phyloP scores from a whole-genome alignment of 2,329 filamentous ascomycete species.

The Pseudocercospora ulei region DNA sequence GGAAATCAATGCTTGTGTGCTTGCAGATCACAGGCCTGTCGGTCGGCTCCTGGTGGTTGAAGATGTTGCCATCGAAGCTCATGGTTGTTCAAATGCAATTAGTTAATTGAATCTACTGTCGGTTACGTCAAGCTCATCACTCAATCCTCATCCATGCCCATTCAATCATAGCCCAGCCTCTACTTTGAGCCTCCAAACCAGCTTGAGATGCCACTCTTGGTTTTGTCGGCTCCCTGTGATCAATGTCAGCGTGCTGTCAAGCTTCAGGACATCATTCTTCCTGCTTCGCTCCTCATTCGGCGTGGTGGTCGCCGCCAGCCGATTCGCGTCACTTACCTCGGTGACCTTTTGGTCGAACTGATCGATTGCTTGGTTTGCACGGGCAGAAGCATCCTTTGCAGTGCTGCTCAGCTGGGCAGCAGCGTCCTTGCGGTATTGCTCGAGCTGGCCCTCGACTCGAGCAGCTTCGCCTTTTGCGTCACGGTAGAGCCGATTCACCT shows the following conservation, averaged over 20 bases:
- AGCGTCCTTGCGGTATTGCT: constrained; percentile 40
- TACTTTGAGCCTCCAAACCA: constrained; percentile 62
- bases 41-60: neutral
- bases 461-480: constrained; percentile 46
- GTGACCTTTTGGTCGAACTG: constrained; percentile 71
- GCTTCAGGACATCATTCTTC: neutral
- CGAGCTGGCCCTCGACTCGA: constrained; percentile 27
- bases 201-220: constrained; percentile 70
- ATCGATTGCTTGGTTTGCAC: constrained; percentile 51
- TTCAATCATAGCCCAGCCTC: constrained; percentile 1
- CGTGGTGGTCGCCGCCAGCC: constrained; percentile 13
- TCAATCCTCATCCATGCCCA: neutral
- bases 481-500: constrained; percentile 53
- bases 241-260: constrained; percentile 13
- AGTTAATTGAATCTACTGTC: constrained; percentile 7
- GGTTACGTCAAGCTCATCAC: constrained; percentile 1
- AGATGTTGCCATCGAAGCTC: constrained; percentile 1
- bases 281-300: constrained; percentile 5
- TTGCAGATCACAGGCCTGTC: constrained; percentile 2
- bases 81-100: constrained; percentile 7
- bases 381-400: constrained; percentile 38
- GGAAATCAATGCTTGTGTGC: too few species aligned
- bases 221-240: constrained; percentile 57
- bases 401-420: constrained; percentile 53
- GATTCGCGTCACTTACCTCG: constrained; percentile 25